Evolutionary conservation across 306 rosid species (phyloP), one percentile per base, ranked within the genome.

Genomic region (Malus sieversii): DNA sequence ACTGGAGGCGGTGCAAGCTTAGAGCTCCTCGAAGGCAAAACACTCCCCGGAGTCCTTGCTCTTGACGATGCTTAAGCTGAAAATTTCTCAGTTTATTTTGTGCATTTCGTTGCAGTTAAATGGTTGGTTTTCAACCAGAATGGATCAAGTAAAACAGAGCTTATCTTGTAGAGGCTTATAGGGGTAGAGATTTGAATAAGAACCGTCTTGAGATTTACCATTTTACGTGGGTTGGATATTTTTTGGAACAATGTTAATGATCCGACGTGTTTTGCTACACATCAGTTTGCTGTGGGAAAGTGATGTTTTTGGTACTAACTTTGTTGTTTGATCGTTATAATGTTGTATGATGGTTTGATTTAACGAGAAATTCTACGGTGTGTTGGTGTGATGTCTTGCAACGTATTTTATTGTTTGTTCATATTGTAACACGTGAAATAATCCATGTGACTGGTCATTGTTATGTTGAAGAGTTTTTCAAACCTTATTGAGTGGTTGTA

Each of bases 1-100:
- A 94, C 98, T 0, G 98, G 98, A 35, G 98, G 98, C 3, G 98
- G 98, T 78, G 98, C 98, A 78, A 94, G 98, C 89, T 87, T 94
- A 62, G 98, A 92, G 96, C 97, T 94, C 84, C 98, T 95, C 65
- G 98, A 95, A 83, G 98, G 97, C 48, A 95, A 95, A 82, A 58
- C 78, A 66, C 98, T 95, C 79, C 98, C 98, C 19, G 98, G 97
- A 45, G 98, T 95, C 77, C 92, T 90, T 65, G 98, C 97, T 57
- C 97, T 92, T 27, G 83, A 90, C 69, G 91, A 92, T 62, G 98
- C 97, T 58, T 94, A 57, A 88, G 76, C 80, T 64, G 44, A 73
- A 22, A 12, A 8, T 42, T 42, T 68, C 58, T 48, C 10, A 13
- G 75, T 42, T 78, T 38, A 38, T 72, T 75, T 74, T 53, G 42